Conservation (phyloP, 2,329 filamentous ascomycete species). For the Purpureocillium takamizusanense region DNA sequence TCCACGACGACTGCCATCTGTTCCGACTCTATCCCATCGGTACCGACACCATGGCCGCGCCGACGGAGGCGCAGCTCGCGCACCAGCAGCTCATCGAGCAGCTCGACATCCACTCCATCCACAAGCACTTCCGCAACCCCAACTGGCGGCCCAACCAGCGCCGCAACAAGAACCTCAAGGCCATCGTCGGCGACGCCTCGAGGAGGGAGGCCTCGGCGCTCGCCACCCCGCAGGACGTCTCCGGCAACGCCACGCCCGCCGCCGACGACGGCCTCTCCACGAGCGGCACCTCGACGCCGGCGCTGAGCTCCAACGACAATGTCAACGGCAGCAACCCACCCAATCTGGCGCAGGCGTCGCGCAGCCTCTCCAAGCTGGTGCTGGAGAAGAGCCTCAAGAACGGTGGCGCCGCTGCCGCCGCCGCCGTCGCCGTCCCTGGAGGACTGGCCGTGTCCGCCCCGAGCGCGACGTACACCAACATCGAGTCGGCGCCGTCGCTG, state of each 20-base stretch:
- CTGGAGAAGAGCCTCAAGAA: constrained; percentile 68
- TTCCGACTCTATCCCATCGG: background rate
- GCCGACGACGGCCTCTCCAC: constrained; percentile 45
- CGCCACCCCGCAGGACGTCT: constrained; percentile 67
- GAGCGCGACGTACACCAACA: constrained; percentile 86
- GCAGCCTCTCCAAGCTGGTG: constrained; percentile 78
- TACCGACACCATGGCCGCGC: constrained; percentile 52
- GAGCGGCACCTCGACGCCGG: constrained; percentile 50
- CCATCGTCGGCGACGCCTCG: constrained; percentile 82
- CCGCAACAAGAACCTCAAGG: constrained; percentile 98
- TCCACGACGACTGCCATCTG: background rate
- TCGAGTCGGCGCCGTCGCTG: constrained; percentile 86
- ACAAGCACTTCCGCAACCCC: constrained; percentile 83
- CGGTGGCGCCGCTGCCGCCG: too few species aligned
- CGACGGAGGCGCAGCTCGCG: constrained; percentile 64
- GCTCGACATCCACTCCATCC: constrained; percentile 80
- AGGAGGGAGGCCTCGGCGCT: constrained; percentile 83
- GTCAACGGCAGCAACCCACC: constrained; percentile 33
- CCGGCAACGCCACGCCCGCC: constrained; percentile 62
- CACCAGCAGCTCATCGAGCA: constrained; percentile 82
- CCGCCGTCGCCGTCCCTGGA: constrained; percentile 16
- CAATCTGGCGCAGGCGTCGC: constrained; percentile 83
- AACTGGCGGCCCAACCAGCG: constrained; percentile 88
- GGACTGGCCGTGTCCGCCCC: constrained; percentile 37
- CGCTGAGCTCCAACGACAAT: constrained; percentile 23